These are phyloP conservation scores for Malbranchea cinnamomea DNA, from an alignment of 2,329 filamentous ascomycete genomes.

Conservation along the genomic window DNA sequence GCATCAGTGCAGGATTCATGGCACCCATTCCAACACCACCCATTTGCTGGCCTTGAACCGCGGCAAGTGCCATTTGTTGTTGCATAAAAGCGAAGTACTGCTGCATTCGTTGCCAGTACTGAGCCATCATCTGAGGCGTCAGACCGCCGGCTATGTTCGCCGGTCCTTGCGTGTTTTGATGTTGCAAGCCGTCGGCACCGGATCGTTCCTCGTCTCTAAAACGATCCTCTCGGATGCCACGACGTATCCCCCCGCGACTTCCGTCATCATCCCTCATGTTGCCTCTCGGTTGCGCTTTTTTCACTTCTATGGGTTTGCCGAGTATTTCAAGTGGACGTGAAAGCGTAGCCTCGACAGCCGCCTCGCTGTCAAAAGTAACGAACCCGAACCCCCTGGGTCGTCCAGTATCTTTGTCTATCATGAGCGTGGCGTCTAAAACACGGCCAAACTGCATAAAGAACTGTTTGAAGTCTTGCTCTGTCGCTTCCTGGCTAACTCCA, in stretches of 20 bases:
- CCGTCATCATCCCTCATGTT: slow-evolving; percentile 88
- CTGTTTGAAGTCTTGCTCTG: slow-evolving; percentile 86
- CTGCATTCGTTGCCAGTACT: slow-evolving; percentile 98
- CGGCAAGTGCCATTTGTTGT: slow-evolving; percentile 57
- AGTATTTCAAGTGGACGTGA: slow-evolving; percentile 77
- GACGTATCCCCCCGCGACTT: slow-evolving; percentile 37
- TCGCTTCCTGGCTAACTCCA: slow-evolving; percentile 92
- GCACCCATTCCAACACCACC: slow-evolving; percentile 40
- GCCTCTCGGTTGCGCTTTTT: slow-evolving; percentile 89
- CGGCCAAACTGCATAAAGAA: slow-evolving; percentile 96
- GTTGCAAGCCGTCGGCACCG: slow-evolving; percentile 27
- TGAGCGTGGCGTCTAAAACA: slow-evolving; percentile 91
- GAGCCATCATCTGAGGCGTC: slow-evolving; percentile 94
- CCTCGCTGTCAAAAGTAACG: slow-evolving; percentile 93
- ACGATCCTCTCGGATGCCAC: slow-evolving; percentile 26
- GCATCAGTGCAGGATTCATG: slow-evolving; percentile 63
- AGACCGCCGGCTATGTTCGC: slow-evolving; percentile 44
- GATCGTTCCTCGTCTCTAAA: slow-evolving; percentile 27
- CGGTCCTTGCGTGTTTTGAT: slow-evolving; percentile 28
- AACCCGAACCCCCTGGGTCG: slow-evolving; percentile 92
- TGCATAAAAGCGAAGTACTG: slow-evolving; percentile 94
- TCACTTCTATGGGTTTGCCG: slow-evolving; percentile 93
- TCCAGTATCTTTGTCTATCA: slow-evolving; percentile 99
- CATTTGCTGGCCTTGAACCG: slow-evolving; percentile 40
- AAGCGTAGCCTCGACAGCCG: slow-evolving; percentile 83